Conservation (phyloP, 2,329 filamentous ascomycete genomes). For the Ciborinia camelliae region DNA sequence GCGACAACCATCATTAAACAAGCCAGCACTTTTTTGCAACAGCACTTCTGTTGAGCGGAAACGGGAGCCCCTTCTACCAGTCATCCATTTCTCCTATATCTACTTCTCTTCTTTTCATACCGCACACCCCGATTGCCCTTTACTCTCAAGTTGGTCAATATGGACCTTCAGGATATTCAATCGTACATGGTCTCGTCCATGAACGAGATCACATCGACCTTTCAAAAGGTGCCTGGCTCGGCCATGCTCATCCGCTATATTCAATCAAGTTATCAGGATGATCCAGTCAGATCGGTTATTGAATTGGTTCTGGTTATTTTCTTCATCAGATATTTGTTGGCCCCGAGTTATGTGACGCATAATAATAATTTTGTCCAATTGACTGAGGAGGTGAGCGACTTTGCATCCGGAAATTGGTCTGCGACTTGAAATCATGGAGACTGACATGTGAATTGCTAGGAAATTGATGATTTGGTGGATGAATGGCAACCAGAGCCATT, state of each 20-base stretch:
- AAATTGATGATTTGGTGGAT: constrained; percentile 94
- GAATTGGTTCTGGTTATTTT: constrained; percentile 94
- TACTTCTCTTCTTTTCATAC: background rate
- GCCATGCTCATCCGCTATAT: constrained; percentile 94
- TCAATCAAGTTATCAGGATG: constrained; percentile 95
- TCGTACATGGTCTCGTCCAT: constrained; percentile 51
- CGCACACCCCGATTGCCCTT: background rate
- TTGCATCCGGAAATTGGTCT: background rate
- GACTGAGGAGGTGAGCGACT: constrained; percentile 64
- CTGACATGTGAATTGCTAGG: constrained; percentile 44
- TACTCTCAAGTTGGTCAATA: constrained; percentile 35
- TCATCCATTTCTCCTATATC: background rate
- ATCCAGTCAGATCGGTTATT: constrained; percentile 88
- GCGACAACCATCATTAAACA: constrained; percentile 7
- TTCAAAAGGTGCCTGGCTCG: constrained; percentile 90
- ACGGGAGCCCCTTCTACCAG: background rate
- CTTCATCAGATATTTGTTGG: constrained; percentile 87
- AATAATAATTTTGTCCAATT: constrained; percentile 87
- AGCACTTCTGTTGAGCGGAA: background rate
- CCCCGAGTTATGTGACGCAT: constrained; percentile 87
- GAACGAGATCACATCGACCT: constrained; percentile 56
- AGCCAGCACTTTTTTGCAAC: background rate
- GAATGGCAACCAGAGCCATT: constrained; percentile 96
- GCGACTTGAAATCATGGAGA: background rate
- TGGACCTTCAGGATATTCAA: constrained; percentile 64